Conservation (phyloP, 1,139 yeast species). For the Saccharomyces hybrid region DNA sequence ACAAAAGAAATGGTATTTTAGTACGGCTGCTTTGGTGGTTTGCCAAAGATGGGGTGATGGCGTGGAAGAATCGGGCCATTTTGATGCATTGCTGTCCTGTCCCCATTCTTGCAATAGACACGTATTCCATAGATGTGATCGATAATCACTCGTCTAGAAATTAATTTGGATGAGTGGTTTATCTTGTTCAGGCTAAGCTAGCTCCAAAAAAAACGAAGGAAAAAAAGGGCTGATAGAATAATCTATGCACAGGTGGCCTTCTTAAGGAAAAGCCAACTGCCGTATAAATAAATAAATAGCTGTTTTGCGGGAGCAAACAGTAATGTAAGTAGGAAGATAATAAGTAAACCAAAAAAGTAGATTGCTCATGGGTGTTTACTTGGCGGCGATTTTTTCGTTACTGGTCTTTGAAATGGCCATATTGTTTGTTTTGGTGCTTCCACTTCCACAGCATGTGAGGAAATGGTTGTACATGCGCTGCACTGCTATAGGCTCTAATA, state of each 20-base stretch:
- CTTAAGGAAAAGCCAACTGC: neutral
- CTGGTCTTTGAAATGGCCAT: conserved; percentile 48
- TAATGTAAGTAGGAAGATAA: neutral
- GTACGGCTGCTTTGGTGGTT: neutral
- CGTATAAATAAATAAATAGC: neutral
- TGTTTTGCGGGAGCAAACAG: neutral
- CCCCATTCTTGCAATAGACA: neutral
- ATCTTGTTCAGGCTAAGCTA: neutral
- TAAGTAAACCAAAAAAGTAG: neutral
- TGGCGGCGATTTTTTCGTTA: conserved; percentile 32
- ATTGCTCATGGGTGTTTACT: conserved; percentile 32
- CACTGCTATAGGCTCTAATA: conserved; percentile 32
- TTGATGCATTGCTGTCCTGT: neutral
- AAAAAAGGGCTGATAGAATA: neutral
- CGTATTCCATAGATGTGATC: neutral
- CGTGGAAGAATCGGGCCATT: neutral
- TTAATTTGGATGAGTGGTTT: neutral
- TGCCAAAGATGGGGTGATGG: neutral
- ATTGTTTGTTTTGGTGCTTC: conserved; percentile 49
- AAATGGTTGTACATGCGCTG: conserved; percentile 39
- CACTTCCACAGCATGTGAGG: conserved; percentile 52
- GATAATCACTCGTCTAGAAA: neutral
- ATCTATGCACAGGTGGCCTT: neutral
- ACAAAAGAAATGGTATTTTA: neutral
- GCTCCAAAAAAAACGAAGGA: neutral